phyloP scores from a whole-genome alignment of 2,329 filamentous ascomycete genomes.

The Chaetomium olivaceum region DNA sequence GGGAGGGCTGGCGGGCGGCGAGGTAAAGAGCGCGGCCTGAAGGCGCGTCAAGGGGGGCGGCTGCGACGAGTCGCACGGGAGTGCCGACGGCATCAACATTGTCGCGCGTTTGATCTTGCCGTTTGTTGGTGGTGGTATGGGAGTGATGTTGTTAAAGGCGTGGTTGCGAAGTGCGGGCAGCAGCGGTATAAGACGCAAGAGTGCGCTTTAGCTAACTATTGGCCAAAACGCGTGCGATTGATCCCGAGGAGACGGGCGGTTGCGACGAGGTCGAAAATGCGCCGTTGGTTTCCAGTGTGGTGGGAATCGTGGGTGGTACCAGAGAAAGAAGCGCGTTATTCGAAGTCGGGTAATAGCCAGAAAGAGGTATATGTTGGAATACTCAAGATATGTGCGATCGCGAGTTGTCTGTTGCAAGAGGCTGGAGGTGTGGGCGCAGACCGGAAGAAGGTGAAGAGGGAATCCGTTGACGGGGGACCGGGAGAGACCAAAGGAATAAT shows the following conservation, averaged over 20 bases:
- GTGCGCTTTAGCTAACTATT: not conserved
- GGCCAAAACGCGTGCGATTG: constrained; percentile 12
- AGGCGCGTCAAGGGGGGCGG: constrained; percentile 46
- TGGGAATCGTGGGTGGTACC: not conserved
- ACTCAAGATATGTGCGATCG: not conserved
- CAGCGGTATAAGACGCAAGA: constrained; percentile 17
- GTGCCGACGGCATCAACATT: constrained; percentile 62
- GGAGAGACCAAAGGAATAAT: constrained; percentile 31
- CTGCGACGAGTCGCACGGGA: constrained; percentile 59
- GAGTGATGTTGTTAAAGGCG: not conserved
- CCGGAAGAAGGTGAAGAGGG: constrained; percentile 25
- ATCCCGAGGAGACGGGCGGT: constrained; percentile 13
- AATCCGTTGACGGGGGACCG: constrained; percentile 23
- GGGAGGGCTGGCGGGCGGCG: constrained; percentile 60
- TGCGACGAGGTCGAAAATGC: constrained; percentile 28
- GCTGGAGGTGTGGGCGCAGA: constrained; percentile 17
- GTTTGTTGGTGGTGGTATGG: not conserved
- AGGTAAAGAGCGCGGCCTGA: constrained; percentile 54
- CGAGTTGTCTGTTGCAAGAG: not conserved
- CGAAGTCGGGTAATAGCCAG: not conserved
- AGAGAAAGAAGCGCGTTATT: constrained; percentile 2
- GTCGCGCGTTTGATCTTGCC: constrained; percentile 22
- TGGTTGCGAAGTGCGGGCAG: not conserved
- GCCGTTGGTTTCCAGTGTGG: constrained; percentile 12
- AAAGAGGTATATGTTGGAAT: not conserved